Conservation (phyloP, 805 yeast species). For the Starmerella tilneyi region DNA sequence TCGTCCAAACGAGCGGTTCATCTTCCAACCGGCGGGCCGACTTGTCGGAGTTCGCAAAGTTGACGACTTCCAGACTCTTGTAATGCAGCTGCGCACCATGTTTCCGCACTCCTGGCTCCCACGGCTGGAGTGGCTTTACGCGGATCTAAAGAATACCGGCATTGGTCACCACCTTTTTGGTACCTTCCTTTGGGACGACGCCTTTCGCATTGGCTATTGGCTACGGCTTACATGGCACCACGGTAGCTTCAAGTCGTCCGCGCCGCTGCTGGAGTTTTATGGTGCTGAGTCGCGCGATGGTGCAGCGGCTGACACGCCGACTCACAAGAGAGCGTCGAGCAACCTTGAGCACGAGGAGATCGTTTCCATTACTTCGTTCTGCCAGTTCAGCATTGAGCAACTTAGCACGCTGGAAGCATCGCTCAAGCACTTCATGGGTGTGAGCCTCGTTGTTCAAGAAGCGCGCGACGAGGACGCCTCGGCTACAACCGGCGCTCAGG, state of each 20-base stretch:
- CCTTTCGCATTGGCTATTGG: constrained; percentile 3
- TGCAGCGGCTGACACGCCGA: not conserved
- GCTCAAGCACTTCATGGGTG: not conserved
- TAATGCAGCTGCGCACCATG: not conserved
- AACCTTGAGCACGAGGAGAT: constrained; percentile 9
- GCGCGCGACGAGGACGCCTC: not conserved
- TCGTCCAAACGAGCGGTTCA: constrained; percentile 1
- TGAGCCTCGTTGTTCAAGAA: not conserved
- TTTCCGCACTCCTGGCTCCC: not conserved
- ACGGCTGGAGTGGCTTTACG: not conserved
- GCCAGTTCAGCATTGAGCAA: constrained; percentile 12
- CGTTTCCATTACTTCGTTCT: constrained; percentile 16
- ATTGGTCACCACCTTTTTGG: constrained; percentile 1
- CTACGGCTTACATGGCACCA: not conserved
- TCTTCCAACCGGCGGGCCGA: not conserved
- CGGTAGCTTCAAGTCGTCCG: not conserved
- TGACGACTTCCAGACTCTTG: not conserved
- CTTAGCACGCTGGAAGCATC: constrained; percentile 18
- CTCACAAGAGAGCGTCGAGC: not conserved
- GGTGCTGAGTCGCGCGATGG: not conserved
- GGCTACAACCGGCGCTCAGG: not conserved
- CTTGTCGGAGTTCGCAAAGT: not conserved
- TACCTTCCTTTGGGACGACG: constrained; percentile 3
- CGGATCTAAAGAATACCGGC: not conserved
- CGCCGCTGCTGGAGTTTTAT: not conserved